These are phyloP conservation scores for Exserohilum rostratum DNA, from an alignment of 2,329 filamentous ascomycete species.

Conservation along the genomic window DNA sequence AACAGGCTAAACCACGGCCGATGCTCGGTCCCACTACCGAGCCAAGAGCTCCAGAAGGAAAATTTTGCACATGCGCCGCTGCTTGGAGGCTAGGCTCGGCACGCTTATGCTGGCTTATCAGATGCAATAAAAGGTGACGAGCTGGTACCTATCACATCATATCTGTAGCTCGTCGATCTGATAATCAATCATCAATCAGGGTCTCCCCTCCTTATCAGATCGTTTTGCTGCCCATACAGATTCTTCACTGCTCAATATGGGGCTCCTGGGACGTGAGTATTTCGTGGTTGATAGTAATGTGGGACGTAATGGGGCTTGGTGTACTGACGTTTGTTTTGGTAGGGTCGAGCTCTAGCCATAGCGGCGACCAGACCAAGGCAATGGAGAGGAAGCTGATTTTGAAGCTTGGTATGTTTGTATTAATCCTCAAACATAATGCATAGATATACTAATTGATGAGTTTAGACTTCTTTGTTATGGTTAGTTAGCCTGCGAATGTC, in stretches of 20 bases:
- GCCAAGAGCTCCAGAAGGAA: background rate
- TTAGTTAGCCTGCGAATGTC: background rate
- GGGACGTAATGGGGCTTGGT: too few species aligned
- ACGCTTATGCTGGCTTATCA: background rate
- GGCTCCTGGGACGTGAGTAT: background rate
- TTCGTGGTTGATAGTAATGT: background rate
- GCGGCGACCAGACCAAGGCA: background rate
- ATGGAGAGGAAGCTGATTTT: constrained; percentile 10
- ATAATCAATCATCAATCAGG: background rate
- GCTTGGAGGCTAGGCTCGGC: background rate
- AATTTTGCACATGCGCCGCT: background rate
- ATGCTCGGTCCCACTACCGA: background rate
- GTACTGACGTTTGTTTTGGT: background rate
- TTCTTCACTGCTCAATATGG: background rate
- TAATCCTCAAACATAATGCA: background rate
- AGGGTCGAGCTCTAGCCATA: background rate
- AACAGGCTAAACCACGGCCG: background rate
- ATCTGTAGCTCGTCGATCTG: background rate
- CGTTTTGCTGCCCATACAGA: too few species aligned
- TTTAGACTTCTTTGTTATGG: constrained; percentile 9
- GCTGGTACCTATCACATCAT: background rate
- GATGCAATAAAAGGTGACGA: background rate
- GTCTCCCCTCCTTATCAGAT: background rate
- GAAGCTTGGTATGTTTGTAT: constrained; percentile 7
- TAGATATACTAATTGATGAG: background rate